Conservation (phyloP, 2,329 filamentous ascomycete genomes). For the Fonsecaea monophora region DNA sequence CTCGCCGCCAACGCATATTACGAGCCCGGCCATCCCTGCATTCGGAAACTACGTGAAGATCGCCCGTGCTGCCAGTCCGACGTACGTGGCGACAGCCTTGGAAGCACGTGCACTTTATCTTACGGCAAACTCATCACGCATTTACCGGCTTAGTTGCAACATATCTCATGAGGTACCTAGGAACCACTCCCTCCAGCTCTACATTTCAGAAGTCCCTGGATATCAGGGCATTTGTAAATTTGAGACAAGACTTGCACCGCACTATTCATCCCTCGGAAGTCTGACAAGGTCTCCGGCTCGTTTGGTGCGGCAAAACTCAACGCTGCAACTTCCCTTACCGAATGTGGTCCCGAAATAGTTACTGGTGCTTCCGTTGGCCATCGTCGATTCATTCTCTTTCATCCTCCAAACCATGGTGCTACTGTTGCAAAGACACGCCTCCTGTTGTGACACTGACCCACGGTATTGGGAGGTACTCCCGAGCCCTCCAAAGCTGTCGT, state of each 20-base stretch:
- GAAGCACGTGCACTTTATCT: background rate
- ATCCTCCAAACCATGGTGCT: conserved; percentile 6
- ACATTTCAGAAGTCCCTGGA: background rate
- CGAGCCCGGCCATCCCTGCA: background rate
- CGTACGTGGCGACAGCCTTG: background rate
- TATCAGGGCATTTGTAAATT: conserved; percentile 2
- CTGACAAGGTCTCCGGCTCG: conserved; percentile 19
- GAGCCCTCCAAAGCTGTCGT: background rate
- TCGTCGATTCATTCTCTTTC: conserved; percentile 7
- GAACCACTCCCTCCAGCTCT: background rate
- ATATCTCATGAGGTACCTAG: background rate
- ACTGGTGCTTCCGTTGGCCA: conserved; percentile 12
- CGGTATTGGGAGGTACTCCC: conserved; percentile 26
- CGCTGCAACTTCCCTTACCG: conserved; percentile 28
- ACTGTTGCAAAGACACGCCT: conserved; percentile 18
- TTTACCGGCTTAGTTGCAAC: background rate
- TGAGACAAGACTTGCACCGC: conserved; percentile 8
- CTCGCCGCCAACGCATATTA: background rate
- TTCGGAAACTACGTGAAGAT: background rate
- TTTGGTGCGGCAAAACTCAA: conserved; percentile 5
- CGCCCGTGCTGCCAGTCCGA: background rate
- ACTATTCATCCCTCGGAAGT: background rate
- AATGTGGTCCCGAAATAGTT: conserved; percentile 24
- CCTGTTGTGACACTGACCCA: conserved; percentile 27
- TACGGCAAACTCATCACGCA: background rate